A percentile compares a stretch with the other conserved stretches of the same genome.
These are phyloP conservation scores for Candida wancherniae DNA, from an alignment of 805 yeast genomes.

Conservation along the genomic window DNA sequence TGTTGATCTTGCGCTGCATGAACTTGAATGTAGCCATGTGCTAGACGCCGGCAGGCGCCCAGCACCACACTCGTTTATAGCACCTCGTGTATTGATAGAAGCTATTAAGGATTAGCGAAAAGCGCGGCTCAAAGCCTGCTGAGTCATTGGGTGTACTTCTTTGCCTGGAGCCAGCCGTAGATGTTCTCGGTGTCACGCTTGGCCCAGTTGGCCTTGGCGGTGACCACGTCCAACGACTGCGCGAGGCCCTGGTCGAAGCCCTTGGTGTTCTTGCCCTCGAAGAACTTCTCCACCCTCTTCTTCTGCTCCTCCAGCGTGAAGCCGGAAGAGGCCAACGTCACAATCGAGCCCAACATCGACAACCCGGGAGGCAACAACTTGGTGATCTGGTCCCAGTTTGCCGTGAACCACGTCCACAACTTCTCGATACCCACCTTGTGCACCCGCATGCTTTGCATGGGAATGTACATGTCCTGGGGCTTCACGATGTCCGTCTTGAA, in stretches of 20 bases:
- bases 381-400: slow-evolving; percentile 66
- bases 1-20: slow-evolving; percentile 33
- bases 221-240: slow-evolving; percentile 57
- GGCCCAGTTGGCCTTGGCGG: slow-evolving; percentile 55
- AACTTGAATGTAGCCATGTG: slow-evolving; percentile 16
- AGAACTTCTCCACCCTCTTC: slow-evolving; percentile 48
- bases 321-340: slow-evolving; percentile 55
- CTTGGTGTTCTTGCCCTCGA: slow-evolving; percentile 49
- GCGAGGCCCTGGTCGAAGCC: slow-evolving; percentile 64
- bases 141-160: slow-evolving; percentile 22
- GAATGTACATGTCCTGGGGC: slow-evolving; percentile 69
- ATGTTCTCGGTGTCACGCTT: slow-evolving; percentile 48
- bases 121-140: slow-evolving; percentile 3
- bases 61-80: too few relatives aligned
- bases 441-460: slow-evolving; percentile 67
- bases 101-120: neutral
- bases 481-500: slow-evolving; percentile 55
- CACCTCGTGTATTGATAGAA: neutral
- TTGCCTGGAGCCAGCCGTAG: slow-evolving; percentile 43
- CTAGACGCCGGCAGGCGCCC: too few relatives aligned
- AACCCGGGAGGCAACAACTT: slow-evolving; percentile 75
- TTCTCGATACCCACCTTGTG: slow-evolving; percentile 62
- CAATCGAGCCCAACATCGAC: slow-evolving; percentile 73
- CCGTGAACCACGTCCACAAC: slow-evolving; percentile 68
- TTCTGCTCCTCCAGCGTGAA: slow-evolving; percentile 54